Conservation (phyloP, 225 moss, liverwort and hornwort species). For the Sphagnum contortum region DNA sequence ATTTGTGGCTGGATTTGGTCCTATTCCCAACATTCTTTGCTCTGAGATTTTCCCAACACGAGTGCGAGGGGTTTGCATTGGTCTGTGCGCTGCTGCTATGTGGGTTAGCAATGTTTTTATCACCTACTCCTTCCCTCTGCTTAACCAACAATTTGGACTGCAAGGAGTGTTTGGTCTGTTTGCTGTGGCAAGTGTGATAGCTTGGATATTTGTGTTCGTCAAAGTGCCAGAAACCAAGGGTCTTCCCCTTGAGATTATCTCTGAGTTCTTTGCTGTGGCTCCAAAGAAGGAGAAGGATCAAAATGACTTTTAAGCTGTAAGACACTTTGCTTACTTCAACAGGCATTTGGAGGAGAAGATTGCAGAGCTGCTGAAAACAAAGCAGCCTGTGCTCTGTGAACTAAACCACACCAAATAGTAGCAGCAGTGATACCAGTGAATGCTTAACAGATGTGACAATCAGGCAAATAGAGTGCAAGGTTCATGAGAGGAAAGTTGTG, state of each 20-base stretch:
- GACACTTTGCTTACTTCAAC: too few relatives aligned
- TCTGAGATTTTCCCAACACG: constrained; percentile 95
- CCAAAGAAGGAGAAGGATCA: too few relatives aligned
- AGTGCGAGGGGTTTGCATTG: constrained; percentile 84
- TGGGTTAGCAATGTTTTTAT: constrained; percentile 80
- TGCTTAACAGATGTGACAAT: too few relatives aligned
- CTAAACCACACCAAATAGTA: too few relatives aligned
- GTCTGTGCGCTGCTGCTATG: constrained; percentile 79
- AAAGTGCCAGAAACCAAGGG: constrained; percentile 97
- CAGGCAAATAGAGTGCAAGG: too few relatives aligned
- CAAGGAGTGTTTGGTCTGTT: constrained; percentile 84
- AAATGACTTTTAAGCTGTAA: too few relatives aligned
- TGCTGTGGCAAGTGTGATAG: constrained; percentile 44
- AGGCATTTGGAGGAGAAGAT: too few relatives aligned
- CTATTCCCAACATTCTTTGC: constrained; percentile 89
- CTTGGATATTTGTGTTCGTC: constrained; percentile 83
- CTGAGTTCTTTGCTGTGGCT: constrained; percentile 82
- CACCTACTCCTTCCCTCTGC: constrained; percentile 76
- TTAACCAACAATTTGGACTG: constrained; percentile 62
- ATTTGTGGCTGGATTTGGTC: constrained; percentile 90
- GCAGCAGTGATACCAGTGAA: too few relatives aligned
- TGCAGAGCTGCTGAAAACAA: too few relatives aligned
- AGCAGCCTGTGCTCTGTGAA: too few relatives aligned
- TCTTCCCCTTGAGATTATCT: constrained; percentile 82
- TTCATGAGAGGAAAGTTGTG: too few relatives aligned